Percentiles rank a stretch among this genome's conserved stretches.
These are phyloP conservation scores for Oryza rufipogon DNA, from an alignment of 176 grass and related monocot species.

Conservation along the genomic window DNA sequence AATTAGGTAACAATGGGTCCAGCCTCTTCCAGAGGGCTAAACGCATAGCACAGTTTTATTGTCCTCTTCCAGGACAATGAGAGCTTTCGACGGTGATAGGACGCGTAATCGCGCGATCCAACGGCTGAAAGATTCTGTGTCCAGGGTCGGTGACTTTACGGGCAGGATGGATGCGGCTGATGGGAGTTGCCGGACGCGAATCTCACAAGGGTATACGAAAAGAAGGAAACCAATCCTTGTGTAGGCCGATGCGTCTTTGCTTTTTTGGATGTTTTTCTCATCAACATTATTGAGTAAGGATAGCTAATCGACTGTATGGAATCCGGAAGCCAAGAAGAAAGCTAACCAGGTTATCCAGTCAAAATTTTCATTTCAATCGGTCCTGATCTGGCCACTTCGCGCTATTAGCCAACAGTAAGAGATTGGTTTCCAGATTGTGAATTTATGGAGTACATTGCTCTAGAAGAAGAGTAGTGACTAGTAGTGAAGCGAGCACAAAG, in stretches of 20 bases:
- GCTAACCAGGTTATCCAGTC: constrained; percentile 9
- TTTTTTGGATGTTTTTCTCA: constrained; percentile 18
- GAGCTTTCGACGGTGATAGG: constrained; percentile 49
- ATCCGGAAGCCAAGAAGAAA: not conserved
- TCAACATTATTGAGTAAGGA: constrained; percentile 21
- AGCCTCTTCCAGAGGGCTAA: constrained; percentile 23
- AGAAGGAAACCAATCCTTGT: constrained; percentile 24
- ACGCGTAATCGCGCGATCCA: constrained; percentile 44
- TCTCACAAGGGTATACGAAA: constrained; percentile 38
- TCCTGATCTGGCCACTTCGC: not conserved
- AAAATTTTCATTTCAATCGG: not conserved
- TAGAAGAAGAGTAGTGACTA: not conserved
- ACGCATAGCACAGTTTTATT: not conserved
- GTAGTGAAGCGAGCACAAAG: not conserved
- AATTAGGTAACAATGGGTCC: constrained; percentile 51
- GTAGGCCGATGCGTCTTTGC: constrained; percentile 21
- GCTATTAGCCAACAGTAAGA: not conserved
- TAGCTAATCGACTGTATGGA: not conserved
- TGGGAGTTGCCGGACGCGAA: constrained; percentile 56
- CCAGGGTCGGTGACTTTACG: constrained; percentile 54
- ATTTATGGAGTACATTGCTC: not conserved
- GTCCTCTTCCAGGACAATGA: constrained; percentile 38
- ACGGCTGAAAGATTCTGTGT: constrained; percentile 62
- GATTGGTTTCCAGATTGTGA: not conserved
- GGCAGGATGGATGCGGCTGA: constrained; percentile 46